These are phyloP conservation scores for Picochlorum sp. DNA, from an alignment of 139 green algal genomes.

Conservation along the genomic window DNA sequence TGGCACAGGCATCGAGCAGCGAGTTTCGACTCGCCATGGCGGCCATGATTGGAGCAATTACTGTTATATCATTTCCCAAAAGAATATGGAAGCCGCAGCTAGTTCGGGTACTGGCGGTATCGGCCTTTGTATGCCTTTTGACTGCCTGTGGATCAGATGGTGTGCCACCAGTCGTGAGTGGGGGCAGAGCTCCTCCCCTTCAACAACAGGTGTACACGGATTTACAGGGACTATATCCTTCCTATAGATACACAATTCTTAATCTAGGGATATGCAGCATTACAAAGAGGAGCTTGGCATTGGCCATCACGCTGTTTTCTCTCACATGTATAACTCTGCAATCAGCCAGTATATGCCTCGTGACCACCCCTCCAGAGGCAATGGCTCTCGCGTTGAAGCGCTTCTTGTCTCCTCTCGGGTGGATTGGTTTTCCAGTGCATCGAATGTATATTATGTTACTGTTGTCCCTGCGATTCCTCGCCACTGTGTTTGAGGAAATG, in stretches of 20 bases:
- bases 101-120: conserved; percentile 15
- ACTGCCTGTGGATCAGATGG: not conserved
- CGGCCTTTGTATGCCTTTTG: conserved; percentile 19
- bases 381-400: conserved; percentile 23
- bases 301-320: conserved; percentile 16
- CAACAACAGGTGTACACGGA: not conserved
- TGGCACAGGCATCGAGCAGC: not conserved
- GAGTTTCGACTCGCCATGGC: conserved; percentile 9
- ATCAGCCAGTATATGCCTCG: conserved; percentile 29
- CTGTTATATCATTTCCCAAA: conserved; percentile 10
- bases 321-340: conserved; percentile 29
- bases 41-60: conserved; percentile 4
- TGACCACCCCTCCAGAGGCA: conserved; percentile 24
- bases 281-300: conserved; percentile 22
- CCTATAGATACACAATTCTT: conserved; percentile 24
- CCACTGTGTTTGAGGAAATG: conserved; percentile 32
- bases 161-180: conserved; percentile 11
- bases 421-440: conserved; percentile 16
- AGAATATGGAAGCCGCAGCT: conserved; percentile 27
- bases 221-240: conserved; percentile 4
- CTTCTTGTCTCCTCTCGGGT: conserved; percentile 19
- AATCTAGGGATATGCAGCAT: conserved; percentile 24
- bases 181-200: not conserved
- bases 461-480: conserved; percentile 29
- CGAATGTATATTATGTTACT: conserved; percentile 29